A percentile compares a stretch with the other conserved stretches of the same genome.
Conservation (phyloP, 2,329 filamentous ascomycete genomes). For the Verticillium zaregamsianum region DNA sequence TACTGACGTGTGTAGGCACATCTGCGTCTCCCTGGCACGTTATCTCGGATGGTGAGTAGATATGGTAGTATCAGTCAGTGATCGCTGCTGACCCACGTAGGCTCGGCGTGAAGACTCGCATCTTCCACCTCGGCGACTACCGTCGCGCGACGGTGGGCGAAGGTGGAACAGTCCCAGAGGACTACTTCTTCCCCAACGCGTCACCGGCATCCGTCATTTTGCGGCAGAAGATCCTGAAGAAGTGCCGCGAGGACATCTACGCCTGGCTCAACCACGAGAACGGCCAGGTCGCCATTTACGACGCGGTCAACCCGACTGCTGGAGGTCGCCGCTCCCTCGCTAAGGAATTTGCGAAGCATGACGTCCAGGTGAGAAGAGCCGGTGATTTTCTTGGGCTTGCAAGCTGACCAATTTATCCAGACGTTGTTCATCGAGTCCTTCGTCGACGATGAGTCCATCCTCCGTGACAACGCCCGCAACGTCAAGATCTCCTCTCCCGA, state of each 20-base stretch:
- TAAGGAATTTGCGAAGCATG: constrained; percentile 96
- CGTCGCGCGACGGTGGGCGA: constrained; percentile 84
- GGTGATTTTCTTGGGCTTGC: background rate
- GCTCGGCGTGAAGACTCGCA: constrained; percentile 96
- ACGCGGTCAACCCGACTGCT: constrained; percentile 91
- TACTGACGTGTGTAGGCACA: constrained; percentile 57
- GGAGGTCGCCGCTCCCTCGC: constrained; percentile 78
- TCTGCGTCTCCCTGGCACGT: constrained; percentile 89
- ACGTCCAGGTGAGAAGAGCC: constrained; percentile 64
- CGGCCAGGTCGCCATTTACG: constrained; percentile 96
- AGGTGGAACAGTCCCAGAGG: constrained; percentile 81
- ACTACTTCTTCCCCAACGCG: constrained; percentile 97
- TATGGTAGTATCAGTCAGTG: too few relatives aligned
- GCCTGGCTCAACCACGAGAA: constrained; percentile 96
- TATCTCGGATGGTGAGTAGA: constrained; percentile 77
- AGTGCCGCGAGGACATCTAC: constrained; percentile 95
- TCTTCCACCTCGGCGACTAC: constrained; percentile 97
- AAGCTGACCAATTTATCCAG: constrained; percentile 33
- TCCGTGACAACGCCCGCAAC: constrained; percentile 92
- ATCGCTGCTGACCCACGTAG: constrained; percentile 28
- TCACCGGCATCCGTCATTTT: constrained; percentile 89
- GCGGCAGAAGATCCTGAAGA: constrained; percentile 95
- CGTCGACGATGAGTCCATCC: constrained; percentile 88
- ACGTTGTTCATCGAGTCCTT: constrained; percentile 96
- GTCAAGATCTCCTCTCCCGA: constrained; percentile 98